Evolutionary conservation across 2,329 filamentous ascomycete genomes (phyloP).

Genomic region (Verticillium klebahnii): DNA sequence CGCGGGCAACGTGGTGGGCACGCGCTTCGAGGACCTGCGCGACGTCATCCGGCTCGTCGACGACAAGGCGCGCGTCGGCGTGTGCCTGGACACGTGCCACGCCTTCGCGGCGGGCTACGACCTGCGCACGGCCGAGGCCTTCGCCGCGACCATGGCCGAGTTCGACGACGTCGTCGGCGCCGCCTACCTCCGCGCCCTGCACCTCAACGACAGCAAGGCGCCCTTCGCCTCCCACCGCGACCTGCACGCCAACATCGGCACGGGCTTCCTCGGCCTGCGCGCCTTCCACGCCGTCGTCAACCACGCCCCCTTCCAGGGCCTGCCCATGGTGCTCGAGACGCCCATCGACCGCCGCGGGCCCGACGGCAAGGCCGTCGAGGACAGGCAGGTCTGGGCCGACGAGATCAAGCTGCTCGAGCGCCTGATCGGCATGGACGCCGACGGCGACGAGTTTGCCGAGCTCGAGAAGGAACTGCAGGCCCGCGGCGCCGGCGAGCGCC

Average conservation of each 20-base stretch:
- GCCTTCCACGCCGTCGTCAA: slow-evolving; percentile 94
- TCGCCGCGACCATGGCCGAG: slow-evolving; percentile 65
- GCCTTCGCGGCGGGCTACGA: slow-evolving; percentile 94
- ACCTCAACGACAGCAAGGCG: slow-evolving; percentile 94
- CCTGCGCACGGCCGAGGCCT: slow-evolving; percentile 68
- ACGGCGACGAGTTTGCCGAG: slow-evolving; percentile 65
- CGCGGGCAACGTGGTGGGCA: slow-evolving; percentile 80
- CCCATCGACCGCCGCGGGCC: slow-evolving; percentile 71
- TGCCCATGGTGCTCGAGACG: slow-evolving; percentile 96
- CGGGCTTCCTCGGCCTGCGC: slow-evolving; percentile 83
- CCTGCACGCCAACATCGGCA: slow-evolving; percentile 93
- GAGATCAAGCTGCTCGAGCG: slow-evolving; percentile 95
- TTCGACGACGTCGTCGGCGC: slow-evolving; percentile 77
- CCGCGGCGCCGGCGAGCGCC: slow-evolving; percentile 65
- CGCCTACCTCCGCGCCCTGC: slow-evolving; percentile 76
- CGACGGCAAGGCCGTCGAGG: slow-evolving; percentile 65
- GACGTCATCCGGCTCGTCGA: slow-evolving; percentile 78
- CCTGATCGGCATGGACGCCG: slow-evolving; percentile 77
- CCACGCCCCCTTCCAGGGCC: slow-evolving; percentile 64
- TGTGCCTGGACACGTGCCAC: slow-evolving; percentile 96
- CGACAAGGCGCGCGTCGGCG: slow-evolving; percentile 79
- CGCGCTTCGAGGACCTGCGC: slow-evolving; percentile 77
- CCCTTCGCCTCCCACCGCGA: slow-evolving; percentile 79
- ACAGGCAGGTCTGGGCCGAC: slow-evolving; percentile 80
- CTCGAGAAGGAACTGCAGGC: slow-evolving; percentile 63